phyloP scores from a whole-genome alignment of 768 basidiomycete genomes.

The Panaeolus cyanescens region DNA sequence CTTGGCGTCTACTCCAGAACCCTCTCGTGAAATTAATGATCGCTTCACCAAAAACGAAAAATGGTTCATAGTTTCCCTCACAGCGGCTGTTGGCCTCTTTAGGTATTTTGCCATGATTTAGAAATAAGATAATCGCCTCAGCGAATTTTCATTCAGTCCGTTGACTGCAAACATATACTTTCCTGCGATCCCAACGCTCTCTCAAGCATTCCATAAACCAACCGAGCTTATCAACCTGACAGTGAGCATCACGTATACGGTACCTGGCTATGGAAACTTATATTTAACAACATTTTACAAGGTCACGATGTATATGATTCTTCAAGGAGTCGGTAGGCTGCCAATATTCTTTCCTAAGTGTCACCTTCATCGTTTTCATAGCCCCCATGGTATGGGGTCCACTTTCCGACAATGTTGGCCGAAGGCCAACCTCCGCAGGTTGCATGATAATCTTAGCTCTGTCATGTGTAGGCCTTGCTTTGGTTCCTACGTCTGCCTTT shows the following conservation, averaged over 20 bases:
- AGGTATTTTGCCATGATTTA: conserved; percentile 40
- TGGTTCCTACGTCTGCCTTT: conserved; percentile 57
- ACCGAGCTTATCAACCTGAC: conserved; percentile 78
- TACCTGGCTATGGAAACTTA: not conserved
- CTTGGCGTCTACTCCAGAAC: not conserved
- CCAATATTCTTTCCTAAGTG: not conserved
- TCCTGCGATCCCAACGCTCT: conserved; percentile 74
- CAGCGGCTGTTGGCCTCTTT: conserved; percentile 61
- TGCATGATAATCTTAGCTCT: conserved; percentile 65
- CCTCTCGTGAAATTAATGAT: conserved; percentile 13
- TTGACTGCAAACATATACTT: conserved; percentile 79
- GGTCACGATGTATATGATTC: conserved; percentile 72
- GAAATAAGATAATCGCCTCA: not conserved
- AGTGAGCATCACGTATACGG: conserved; percentile 33
- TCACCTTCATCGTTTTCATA: conserved; percentile 20
- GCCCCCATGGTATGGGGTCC: conserved; percentile 75
- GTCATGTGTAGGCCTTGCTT: conserved; percentile 64
- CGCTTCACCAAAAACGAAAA: conserved; percentile 59
- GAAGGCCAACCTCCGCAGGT: conserved; percentile 61
- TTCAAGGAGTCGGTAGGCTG: conserved; percentile 60
- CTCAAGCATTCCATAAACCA: conserved; percentile 61
- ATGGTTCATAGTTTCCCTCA: conserved; percentile 66
- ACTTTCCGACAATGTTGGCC: conserved; percentile 64
- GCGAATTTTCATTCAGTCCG: conserved; percentile 40
- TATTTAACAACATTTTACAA: conserved; percentile 14